phyloP scores from a whole-genome alignment of 768 basidiomycete species.

The Jaapia argillacea region DNA sequence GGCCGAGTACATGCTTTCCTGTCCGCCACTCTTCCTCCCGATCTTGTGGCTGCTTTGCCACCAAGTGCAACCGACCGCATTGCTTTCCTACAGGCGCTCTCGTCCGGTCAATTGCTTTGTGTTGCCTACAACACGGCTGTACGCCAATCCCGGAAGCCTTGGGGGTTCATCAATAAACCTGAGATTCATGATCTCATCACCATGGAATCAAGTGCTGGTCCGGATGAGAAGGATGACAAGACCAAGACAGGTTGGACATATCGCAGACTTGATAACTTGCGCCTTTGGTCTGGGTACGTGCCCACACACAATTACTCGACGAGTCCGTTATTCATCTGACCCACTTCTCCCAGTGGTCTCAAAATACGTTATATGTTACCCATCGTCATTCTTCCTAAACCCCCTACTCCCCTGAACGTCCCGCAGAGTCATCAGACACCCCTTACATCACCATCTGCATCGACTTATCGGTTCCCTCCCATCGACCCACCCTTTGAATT shows the following conservation, averaged over 20 bases:
- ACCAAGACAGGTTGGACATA: conserved; percentile 71
- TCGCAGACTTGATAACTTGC: conserved; percentile 75
- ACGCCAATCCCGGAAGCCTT: conserved; percentile 71
- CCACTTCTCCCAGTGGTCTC: conserved; percentile 42
- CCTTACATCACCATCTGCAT: conserved; percentile 17
- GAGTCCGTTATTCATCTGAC: conserved; percentile 1
- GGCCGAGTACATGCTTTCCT: conserved; percentile 61
- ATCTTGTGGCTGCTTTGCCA: conserved; percentile 32
- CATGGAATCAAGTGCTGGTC: conserved; percentile 41
- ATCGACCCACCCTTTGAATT: conserved; percentile 48
- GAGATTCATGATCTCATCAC: conserved; percentile 72
- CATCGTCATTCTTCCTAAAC: conserved; percentile 27
- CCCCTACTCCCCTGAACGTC: conserved; percentile 12
- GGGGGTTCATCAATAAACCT: conserved; percentile 77
- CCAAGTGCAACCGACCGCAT: conserved; percentile 20
- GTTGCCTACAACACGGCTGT: conserved; percentile 74
- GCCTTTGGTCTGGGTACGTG: conserved; percentile 77
- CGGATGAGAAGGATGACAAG: conserved; percentile 27
- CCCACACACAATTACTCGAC: background rate
- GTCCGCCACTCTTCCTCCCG: conserved; percentile 44
- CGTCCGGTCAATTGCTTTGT: conserved; percentile 77
- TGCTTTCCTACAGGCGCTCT: conserved; percentile 42
- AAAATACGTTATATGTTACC: conserved; percentile 76
- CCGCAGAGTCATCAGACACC: conserved; percentile 10
- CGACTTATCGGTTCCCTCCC: conserved; percentile 26